These are phyloP conservation scores for Ganoderma lucidum DNA, from an alignment of 1,284 basidiomycete genomes.

Conservation along the genomic window DNA sequence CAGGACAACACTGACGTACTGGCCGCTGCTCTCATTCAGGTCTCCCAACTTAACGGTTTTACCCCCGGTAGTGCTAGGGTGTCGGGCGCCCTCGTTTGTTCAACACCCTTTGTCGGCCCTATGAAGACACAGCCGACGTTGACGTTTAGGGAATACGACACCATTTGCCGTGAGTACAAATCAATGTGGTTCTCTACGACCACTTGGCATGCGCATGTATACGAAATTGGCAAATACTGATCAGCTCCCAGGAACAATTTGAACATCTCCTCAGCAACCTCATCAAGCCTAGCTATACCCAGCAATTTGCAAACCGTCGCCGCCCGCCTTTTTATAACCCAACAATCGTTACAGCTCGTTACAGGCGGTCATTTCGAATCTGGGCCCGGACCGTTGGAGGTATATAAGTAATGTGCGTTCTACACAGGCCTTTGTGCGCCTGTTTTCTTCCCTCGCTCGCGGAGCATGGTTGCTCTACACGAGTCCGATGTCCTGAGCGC, in stretches of 20 bases:
- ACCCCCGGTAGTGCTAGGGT: neutral
- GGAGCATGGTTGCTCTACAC: neutral
- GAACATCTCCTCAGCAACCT: constrained; percentile 1
- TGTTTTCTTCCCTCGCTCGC: neutral
- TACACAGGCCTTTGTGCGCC: neutral
- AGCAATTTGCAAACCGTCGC: neutral
- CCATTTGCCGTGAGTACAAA: neutral
- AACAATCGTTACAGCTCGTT: neutral
- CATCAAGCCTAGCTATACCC: neutral
- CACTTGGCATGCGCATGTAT: neutral
- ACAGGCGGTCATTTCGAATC: neutral
- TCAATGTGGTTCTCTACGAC: neutral
- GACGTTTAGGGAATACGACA: neutral
- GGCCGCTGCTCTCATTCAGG: constrained; percentile 13
- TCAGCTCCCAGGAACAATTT: neutral
- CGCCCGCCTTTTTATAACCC: neutral
- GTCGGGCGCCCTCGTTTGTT: no score
- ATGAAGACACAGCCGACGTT: neutral
- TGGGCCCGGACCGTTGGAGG: neutral
- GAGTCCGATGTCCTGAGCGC: neutral
- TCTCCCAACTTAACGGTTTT: constrained; percentile 22
- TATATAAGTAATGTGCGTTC: neutral
- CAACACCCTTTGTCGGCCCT: no score
- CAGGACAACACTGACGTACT: constrained; percentile 21
- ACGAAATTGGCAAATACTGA: neutral